phyloP scores from a whole-genome alignment of 2,329 filamentous ascomycete genomes.

The Sphaerulina musiva region DNA sequence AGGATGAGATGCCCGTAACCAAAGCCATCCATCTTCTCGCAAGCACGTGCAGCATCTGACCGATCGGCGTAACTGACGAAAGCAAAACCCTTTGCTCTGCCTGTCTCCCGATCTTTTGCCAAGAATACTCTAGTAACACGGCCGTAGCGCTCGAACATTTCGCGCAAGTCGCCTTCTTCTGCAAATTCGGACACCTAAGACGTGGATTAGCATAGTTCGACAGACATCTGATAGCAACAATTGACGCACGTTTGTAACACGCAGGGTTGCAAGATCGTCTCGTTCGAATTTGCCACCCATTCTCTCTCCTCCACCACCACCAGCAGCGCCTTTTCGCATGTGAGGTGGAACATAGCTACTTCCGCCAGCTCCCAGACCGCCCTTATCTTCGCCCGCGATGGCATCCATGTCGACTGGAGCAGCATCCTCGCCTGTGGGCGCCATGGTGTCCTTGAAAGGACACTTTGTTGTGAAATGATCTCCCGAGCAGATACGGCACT shows the following conservation, averaged over 20 bases:
- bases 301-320: slow-evolving; percentile 64
- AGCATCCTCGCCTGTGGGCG: slow-evolving; percentile 56
- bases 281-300: slow-evolving; percentile 94
- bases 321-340: slow-evolving; percentile 64
- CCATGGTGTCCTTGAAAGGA: slow-evolving; percentile 99
- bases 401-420: slow-evolving; percentile 43
- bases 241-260: slow-evolving; percentile 86
- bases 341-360: slow-evolving; percentile 93
- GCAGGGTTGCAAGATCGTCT: slow-evolving; percentile 90
- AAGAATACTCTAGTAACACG: slow-evolving; percentile 96
- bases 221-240: neutral
- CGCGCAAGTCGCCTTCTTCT: slow-evolving; percentile 88
- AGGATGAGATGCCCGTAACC: slow-evolving; percentile 84
- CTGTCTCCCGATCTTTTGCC: slow-evolving; percentile 94
- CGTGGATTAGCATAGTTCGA: slow-evolving; percentile 26
- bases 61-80: slow-evolving; percentile 97
- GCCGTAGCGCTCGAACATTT: slow-evolving; percentile 97
- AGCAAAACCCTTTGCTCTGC: slow-evolving; percentile 94
- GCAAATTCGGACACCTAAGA: slow-evolving; percentile 87
- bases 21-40: slow-evolving; percentile 94
- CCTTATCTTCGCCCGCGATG: slow-evolving; percentile 42
- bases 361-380: slow-evolving; percentile 50
- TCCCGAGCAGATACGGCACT: slow-evolving; percentile 97
- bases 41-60: slow-evolving; percentile 81
- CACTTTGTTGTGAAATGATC: slow-evolving; percentile 99